A percentile compares a stretch with the other conserved stretches of the same genome.
Conservation (phyloP, 2,329 filamentous ascomycete species). For the Diplocarpon mali region DNA sequence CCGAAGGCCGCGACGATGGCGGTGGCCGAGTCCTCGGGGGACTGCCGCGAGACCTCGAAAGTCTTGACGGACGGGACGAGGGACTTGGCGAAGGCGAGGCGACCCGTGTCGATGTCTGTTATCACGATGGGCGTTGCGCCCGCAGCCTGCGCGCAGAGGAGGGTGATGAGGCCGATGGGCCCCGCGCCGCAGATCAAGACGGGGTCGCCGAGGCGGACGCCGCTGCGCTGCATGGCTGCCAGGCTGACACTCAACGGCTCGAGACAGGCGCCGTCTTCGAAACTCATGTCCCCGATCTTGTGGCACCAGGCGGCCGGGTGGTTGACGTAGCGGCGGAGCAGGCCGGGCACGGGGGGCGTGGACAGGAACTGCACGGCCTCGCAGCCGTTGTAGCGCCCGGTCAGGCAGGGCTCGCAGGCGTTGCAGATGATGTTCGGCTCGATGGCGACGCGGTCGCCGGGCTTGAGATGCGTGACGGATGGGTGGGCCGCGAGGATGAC, state of each 20-base stretch:
- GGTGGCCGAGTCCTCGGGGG: conserved; percentile 60
- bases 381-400: conserved; percentile 92
- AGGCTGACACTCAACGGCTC: conserved; percentile 86
- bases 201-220: conserved; percentile 72
- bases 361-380: conserved; percentile 77
- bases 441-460: conserved; percentile 84
- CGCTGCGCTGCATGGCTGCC: conserved; percentile 75
- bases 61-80: conserved; percentile 71
- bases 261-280: conserved; percentile 79
- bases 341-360: conserved; percentile 78
- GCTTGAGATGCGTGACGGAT: conserved; percentile 64
- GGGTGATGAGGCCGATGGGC: conserved; percentile 82
- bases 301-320: conserved; percentile 93
- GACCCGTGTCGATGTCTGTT: conserved; percentile 84
- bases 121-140: conserved; percentile 87
- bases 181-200: conserved; percentile 87
- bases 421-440: conserved; percentile 92
- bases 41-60: conserved; percentile 60
- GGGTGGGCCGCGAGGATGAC: conserved; percentile 72
- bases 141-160: conserved; percentile 74
- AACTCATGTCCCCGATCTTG: conserved; percentile 88
- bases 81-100: conserved; percentile 74
- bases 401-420: conserved; percentile 81
- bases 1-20: conserved; percentile 60
- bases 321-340: conserved; percentile 87